Conservation (phyloP, 75 land plant species). For the Azolla pinnata region DNA sequence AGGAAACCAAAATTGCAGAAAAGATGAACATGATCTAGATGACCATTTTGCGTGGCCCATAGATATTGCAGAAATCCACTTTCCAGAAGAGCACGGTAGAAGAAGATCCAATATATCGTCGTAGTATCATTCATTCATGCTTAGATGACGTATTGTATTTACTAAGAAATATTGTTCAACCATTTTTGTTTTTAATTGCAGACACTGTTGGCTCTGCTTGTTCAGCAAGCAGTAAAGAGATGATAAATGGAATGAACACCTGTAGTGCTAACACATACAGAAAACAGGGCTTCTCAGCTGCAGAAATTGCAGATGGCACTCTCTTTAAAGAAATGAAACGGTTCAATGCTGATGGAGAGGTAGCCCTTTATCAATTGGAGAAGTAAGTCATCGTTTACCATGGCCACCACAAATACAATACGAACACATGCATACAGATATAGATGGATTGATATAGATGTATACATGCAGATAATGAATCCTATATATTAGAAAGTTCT, state of each 20-base stretch:
- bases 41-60: conserved; percentile 87
- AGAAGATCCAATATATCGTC: too few species aligned
- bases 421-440: too few species aligned
- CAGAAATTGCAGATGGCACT: conserved; percentile 82
- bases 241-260: neutral
- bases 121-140: too few species aligned
- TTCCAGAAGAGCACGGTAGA: conserved; percentile 66
- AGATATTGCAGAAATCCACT: conserved; percentile 62
- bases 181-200: neutral
- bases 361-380: conserved; percentile 46
- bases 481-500: too few species aligned
- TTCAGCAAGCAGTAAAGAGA: neutral
- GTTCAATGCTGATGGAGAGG: conserved; percentile 54
- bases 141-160: too few species aligned
- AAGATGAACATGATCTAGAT: conserved; percentile 40
- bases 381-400: conserved; percentile 35
- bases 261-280: neutral
- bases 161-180: neutral
- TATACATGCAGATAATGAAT: too few species aligned
- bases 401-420: too few species aligned
- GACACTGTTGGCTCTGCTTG: neutral
- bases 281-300: conserved; percentile 65
- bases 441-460: too few species aligned
- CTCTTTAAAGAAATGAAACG: conserved; percentile 68
- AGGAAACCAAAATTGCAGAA: conserved; percentile 23